phyloP scores from a whole-genome alignment of 176 grass and related monocot species.

The Tillandsia leiboldiana region DNA sequence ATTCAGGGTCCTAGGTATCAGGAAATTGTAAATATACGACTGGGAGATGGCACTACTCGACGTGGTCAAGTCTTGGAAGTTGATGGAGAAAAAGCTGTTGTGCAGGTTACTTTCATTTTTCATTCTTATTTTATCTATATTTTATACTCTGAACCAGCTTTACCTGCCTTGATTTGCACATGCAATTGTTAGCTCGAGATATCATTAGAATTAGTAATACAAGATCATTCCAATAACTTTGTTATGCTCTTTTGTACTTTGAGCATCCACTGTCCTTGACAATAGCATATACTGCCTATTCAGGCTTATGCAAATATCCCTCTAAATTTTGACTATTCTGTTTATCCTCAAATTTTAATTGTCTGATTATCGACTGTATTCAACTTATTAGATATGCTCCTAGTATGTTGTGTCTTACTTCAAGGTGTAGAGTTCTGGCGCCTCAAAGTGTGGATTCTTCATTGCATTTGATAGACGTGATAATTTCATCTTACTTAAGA shows the following conservation, averaged over 20 bases:
- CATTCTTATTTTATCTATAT: background rate
- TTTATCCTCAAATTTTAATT: too few species aligned
- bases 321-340: too few species aligned
- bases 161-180: background rate
- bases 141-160: background rate
- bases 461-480: too few species aligned
- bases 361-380: background rate
- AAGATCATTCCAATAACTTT: too few species aligned
- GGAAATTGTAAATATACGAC: constrained; percentile 96
- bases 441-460: background rate
- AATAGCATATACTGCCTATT: too few species aligned
- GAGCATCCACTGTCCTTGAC: too few species aligned
- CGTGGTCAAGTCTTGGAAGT: constrained; percentile 99
- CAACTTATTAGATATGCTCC: background rate
- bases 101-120: constrained; percentile 58
- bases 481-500: too few species aligned
- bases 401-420: background rate
- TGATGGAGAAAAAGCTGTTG: constrained; percentile 97
- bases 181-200: too few species aligned
- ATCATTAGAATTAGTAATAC: too few species aligned
- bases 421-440: background rate
- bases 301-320: too few species aligned
- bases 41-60: constrained; percentile 90
- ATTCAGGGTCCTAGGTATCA: constrained; percentile 92
- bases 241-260: too few species aligned